Evolutionary conservation across 2,329 filamentous ascomycete species (phyloP).

Genomic region (Metarhizium humberi): DNA sequence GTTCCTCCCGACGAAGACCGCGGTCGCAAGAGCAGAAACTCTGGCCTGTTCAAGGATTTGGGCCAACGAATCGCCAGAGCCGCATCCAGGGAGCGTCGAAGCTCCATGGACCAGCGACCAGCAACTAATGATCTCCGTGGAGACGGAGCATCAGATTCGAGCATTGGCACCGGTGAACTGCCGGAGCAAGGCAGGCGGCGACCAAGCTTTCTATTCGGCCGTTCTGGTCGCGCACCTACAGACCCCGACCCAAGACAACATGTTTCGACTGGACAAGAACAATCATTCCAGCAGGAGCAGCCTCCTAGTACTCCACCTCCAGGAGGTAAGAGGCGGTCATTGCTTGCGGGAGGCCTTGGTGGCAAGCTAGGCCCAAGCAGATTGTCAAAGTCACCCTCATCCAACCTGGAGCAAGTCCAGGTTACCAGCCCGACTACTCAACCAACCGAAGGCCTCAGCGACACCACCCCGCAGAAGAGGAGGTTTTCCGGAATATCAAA

Average conservation of each 20-base stretch:
- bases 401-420: constrained; percentile 13
- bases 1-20: constrained; percentile 27
- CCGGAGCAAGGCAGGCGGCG: constrained; percentile 26
- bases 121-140: constrained; percentile 15
- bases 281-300: constrained; percentile 6
- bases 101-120: constrained; percentile 14
- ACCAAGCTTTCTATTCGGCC: constrained; percentile 26
- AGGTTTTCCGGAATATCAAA: constrained; percentile 32
- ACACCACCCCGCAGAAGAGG: constrained; percentile 25
- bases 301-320: constrained; percentile 14
- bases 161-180: constrained; percentile 24
- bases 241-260: constrained; percentile 9
- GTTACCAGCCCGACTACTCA: background rate
- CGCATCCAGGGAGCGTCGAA: constrained; percentile 21
- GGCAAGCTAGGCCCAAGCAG: constrained; percentile 10
- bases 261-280: constrained; percentile 2
- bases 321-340: constrained; percentile 29
- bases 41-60: constrained; percentile 42
- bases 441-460: constrained; percentile 1
- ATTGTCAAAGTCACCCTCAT: constrained; percentile 13
- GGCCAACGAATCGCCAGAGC: constrained; percentile 31
- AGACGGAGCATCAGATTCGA: constrained; percentile 34
- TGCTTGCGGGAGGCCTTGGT: constrained; percentile 23
- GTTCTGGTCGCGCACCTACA: constrained; percentile 16
- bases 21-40: constrained; percentile 27